Evolutionary conservation across 495 filamentous ascomycete genomes (phyloP).

Genomic region (Aspergillus ostianus): DNA sequence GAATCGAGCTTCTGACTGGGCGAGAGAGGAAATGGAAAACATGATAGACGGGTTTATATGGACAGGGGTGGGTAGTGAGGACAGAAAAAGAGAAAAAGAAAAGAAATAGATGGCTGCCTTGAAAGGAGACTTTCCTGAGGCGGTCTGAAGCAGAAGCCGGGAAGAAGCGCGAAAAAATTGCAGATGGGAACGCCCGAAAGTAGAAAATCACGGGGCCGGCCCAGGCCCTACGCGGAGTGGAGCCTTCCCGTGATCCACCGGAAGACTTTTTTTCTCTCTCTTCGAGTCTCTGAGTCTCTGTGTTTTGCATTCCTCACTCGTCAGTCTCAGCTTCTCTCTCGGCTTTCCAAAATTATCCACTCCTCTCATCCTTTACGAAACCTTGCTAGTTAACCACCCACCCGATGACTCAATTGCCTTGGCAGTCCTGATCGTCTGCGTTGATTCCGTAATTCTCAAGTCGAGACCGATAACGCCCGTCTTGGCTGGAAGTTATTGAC

Average conservation of each 20-base stretch:
- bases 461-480: neutral
- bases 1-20: neutral
- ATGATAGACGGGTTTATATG: neutral
- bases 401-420: slow-evolving; percentile 1
- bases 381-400: neutral
- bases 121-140: neutral
- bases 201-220: neutral
- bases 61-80: neutral
- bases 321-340: neutral
- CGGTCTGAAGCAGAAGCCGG: neutral
- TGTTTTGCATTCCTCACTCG: neutral
- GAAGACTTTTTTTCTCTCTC: neutral
- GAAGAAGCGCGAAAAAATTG: neutral
- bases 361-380: neutral
- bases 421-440: neutral
- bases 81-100: neutral
- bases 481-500: neutral
- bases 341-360: neutral
- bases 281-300: no score
- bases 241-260: neutral
- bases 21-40: neutral
- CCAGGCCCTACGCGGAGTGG: neutral
- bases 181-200: neutral
- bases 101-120: neutral
- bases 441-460: neutral